Conservation (phyloP, 495 filamentous ascomycete species). For the Annulohypoxylon bovei region DNA sequence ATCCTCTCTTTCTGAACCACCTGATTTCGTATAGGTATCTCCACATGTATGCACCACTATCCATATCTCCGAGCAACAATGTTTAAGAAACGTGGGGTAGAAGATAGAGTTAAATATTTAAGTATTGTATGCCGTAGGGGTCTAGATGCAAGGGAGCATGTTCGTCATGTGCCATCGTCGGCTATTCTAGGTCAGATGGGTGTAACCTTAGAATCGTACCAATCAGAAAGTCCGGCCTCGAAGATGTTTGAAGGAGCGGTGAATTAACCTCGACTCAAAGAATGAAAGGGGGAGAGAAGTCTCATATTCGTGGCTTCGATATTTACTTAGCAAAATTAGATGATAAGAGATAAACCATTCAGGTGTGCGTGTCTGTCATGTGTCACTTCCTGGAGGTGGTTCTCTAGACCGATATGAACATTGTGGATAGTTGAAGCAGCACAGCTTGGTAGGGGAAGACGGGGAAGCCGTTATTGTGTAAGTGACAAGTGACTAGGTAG, state of each 20-base stretch:
- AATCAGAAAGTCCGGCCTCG: slow-evolving; percentile 16
- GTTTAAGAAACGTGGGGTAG: slow-evolving; percentile 35
- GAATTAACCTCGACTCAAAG: slow-evolving; percentile 16
- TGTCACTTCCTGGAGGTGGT: neutral
- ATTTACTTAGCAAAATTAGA: neutral
- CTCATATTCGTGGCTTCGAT: neutral
- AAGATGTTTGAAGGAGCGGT: slow-evolving; percentile 33
- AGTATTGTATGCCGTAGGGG: neutral
- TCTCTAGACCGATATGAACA: neutral
- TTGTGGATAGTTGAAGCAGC: neutral
- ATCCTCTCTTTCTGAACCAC: neutral
- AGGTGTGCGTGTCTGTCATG: too few relatives aligned
- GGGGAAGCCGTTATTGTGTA: slow-evolving; percentile 22
- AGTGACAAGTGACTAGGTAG: too few relatives aligned
- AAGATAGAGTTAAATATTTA: neutral
- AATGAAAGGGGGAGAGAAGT: neutral
- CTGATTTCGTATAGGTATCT: neutral
- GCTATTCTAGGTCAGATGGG: slow-evolving; percentile 33
- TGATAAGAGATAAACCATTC: too few relatives aligned
- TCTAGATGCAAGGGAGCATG: slow-evolving; percentile 31
- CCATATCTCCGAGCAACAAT: slow-evolving; percentile 7
- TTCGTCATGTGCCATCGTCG: slow-evolving; percentile 31
- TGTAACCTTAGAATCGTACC: slow-evolving; percentile 24
- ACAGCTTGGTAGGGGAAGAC: neutral
- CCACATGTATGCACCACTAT: neutral